Base-by-base conservation (phyloP, 176 grass and related monocot genomes). In the Guadua angustifolia region DNA sequence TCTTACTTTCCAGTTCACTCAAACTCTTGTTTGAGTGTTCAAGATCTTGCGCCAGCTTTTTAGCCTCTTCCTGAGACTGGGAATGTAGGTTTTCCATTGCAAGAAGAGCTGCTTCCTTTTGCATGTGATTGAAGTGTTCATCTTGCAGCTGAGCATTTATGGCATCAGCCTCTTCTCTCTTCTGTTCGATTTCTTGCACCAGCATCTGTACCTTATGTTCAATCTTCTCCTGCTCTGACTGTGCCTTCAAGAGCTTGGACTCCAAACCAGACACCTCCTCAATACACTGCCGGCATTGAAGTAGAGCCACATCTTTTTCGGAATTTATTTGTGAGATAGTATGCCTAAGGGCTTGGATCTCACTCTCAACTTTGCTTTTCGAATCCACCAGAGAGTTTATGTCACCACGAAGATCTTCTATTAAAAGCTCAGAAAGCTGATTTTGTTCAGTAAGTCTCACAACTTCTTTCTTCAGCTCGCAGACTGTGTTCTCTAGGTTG, bases 351-450 rank as follows among this genome's bases (percentile, higher is more conserved):
- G 49, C 42, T 16, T 89, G 82, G 21, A 85, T 85, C 75, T 91
- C 89, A 84, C 49, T 84, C 82, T 91, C 85, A 35, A 77, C 71
- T 83, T 78, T 77, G 39, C 67, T 71, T 46, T 91, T 91, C 38
- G 59, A 80, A 66, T 80, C 80, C 55, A 17, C 74, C 74, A 87
- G 47, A 52, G 60, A 59, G 69, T 33, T 47, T 52, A 64, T 63
- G 64, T 84, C 77, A 13, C 77, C 65, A 61, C 78, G 74, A 19
- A 91, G 73, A 63, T 84, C 68, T 67, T 49, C 78, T 80, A 68
- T 87, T 67, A 73, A 21, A 45, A 67, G 50, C 44, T 78, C 84
- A 46, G 66, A 87, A 17, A 81, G 55, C 56, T 71, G 19, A 62
- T 87, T 87, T 79, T 69, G 79, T 75, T 84, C 80, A 67, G 69